These are phyloP conservation scores for Trichosporon sp. DNA, from an alignment of 1,284 basidiomycete genomes.

Conservation along the genomic window DNA sequence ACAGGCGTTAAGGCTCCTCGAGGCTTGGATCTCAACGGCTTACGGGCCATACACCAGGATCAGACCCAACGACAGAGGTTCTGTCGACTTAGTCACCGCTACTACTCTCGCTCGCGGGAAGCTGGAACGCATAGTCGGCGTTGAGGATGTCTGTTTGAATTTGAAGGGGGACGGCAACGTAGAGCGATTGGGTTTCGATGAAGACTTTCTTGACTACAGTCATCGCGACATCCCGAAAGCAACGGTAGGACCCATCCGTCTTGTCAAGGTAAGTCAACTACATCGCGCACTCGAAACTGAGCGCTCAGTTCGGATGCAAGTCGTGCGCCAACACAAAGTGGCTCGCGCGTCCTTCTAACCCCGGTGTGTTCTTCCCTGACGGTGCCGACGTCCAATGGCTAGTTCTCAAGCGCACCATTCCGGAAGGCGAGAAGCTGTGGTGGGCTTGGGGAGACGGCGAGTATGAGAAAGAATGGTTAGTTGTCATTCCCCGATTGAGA, in stretches of 20 bases:
- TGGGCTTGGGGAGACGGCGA: slow-evolving; percentile 14
- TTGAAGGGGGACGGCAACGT: slow-evolving; percentile 19
- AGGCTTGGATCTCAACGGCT: slow-evolving; percentile 9
- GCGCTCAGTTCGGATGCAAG: slow-evolving; percentile 18
- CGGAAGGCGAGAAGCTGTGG: slow-evolving; percentile 19
- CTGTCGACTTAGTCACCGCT: neutral
- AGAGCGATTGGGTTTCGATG: slow-evolving; percentile 5
- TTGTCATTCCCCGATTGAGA: neutral
- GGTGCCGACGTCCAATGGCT: slow-evolving; percentile 17
- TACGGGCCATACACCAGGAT: slow-evolving; percentile 10
- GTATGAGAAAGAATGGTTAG: slow-evolving; percentile 13
- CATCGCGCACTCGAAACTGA: no score
- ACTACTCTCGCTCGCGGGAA: neutral
- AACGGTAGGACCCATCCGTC: slow-evolving; percentile 17
- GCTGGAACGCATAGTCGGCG: slow-evolving; percentile 12
- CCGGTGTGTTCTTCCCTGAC: slow-evolving; percentile 9
- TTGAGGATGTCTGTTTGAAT: slow-evolving; percentile 18
- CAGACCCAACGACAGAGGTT: neutral
- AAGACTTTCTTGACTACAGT: slow-evolving; percentile 16
- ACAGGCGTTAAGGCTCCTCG: neutral
- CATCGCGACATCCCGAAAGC: slow-evolving; percentile 17
- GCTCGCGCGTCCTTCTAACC: slow-evolving; percentile 8
- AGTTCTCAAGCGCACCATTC: slow-evolving; percentile 5
- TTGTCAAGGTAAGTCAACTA: slow-evolving; percentile 4
- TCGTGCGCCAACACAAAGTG: slow-evolving; percentile 17